Evolutionary conservation across 371 early-diverging fungal genomes (phyloP).

Genomic region (Mucor plumbeus): DNA sequence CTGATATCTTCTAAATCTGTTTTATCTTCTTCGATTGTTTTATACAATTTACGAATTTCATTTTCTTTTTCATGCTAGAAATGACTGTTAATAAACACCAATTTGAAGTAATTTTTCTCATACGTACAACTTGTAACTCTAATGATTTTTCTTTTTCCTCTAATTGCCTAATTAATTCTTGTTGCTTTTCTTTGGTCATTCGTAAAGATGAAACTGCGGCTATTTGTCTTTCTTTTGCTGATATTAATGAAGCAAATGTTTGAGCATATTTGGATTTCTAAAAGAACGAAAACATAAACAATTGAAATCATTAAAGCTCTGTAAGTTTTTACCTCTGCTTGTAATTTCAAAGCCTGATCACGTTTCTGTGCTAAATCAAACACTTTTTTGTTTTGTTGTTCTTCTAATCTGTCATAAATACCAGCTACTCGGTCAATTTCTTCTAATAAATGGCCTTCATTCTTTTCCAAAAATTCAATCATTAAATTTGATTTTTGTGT

Average conservation of each 20-base stretch:
- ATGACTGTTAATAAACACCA: neutral
- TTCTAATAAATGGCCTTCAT: constrained; percentile 65
- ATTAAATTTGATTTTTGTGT: constrained; percentile 15
- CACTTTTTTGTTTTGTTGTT: constrained; percentile 78
- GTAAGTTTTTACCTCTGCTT: constrained; percentile 61
- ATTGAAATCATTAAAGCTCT: neutral
- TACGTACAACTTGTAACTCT: constrained; percentile 61
- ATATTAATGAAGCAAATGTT: constrained; percentile 69
- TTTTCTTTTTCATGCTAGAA: constrained; percentile 28
- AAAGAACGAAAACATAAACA: neutral
- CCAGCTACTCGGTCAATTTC: constrained; percentile 71
- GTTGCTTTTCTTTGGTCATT: constrained; percentile 72
- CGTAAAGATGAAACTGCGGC: constrained; percentile 71
- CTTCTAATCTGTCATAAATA: constrained; percentile 81
- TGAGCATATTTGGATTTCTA: constrained; percentile 75
- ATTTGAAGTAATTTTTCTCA: no score
- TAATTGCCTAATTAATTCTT: constrained; percentile 68
- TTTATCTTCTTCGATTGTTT: constrained; percentile 27
- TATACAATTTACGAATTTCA: constrained; percentile 21
- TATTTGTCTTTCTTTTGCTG: constrained; percentile 71
- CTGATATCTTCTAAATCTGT: constrained; percentile 30
- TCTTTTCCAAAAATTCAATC: constrained; percentile 31
- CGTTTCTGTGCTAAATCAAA: constrained; percentile 76
- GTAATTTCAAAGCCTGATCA: constrained; percentile 74
- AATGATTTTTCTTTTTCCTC: constrained; percentile 79